A percentile compares a stretch with the other conserved stretches of the same genome.
Evolutionary conservation across 2,329 filamentous ascomycete species (phyloP).

Genomic region (Seiridium unicorne): DNA sequence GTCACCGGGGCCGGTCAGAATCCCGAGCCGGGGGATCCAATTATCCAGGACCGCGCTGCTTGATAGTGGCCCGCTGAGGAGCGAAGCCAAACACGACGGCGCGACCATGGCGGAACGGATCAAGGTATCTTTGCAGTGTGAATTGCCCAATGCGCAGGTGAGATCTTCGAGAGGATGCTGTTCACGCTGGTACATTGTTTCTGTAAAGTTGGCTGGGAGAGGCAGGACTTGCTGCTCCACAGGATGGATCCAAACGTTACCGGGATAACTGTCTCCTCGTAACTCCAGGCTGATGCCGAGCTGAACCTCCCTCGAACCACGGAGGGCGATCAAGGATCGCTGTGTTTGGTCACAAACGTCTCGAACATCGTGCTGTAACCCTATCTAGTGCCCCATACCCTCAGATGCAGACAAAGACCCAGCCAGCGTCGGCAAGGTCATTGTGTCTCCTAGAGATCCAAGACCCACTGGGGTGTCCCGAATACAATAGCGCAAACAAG

Average conservation of each 20-base stretch:
- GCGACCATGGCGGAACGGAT: not conserved
- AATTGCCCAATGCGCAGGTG: no score
- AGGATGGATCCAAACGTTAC: not conserved
- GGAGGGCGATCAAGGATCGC: conserved; percentile 7
- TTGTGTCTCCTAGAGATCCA: not conserved
- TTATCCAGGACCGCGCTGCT: not conserved
- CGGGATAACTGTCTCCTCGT: not conserved
- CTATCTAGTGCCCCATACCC: conserved; percentile 1
- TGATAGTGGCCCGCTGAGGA: not conserved
- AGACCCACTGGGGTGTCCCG: not conserved
- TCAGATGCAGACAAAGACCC: not conserved
- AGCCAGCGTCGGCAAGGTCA: not conserved
- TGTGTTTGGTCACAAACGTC: conserved; percentile 9
- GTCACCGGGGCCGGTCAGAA: conserved; percentile 15
- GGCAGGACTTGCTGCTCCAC: conserved; percentile 2
- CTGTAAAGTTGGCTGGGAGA: conserved; percentile 1
- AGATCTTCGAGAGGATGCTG: no score
- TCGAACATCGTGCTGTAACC: conserved; percentile 8
- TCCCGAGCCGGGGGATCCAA: not conserved
- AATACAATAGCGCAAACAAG: not conserved
- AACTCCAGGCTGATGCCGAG: not conserved
- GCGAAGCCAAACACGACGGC: not conserved
- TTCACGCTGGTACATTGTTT: not conserved
- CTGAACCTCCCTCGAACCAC: not conserved
- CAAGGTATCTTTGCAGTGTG: no score